A percentile compares a stretch with the other conserved stretches of the same genome.
Conservation (phyloP, 2,329 filamentous ascomycete genomes). For the Lizonia empirigonia region DNA sequence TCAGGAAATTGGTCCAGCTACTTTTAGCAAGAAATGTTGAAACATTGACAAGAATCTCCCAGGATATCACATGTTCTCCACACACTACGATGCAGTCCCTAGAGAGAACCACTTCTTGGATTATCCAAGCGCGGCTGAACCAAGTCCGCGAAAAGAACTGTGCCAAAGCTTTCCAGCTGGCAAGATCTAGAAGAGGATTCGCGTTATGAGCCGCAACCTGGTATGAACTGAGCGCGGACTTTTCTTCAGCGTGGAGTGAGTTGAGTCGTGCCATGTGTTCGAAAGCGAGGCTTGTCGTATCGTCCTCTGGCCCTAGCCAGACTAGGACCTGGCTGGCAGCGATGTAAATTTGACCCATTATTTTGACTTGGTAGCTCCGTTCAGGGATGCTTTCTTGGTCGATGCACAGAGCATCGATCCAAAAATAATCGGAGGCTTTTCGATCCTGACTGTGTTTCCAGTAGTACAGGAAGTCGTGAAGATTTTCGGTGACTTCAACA, state of each 20-base stretch:
- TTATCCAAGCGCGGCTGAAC: constrained; percentile 22
- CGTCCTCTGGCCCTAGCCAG: constrained; percentile 22
- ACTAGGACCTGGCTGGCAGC: constrained; percentile 12
- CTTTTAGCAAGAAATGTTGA: constrained; percentile 17
- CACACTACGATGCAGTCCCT: constrained; percentile 13
- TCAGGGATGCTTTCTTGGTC: constrained; percentile 16
- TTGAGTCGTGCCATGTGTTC: constrained; percentile 6
- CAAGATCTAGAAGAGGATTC: neutral
- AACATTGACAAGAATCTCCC: constrained; percentile 7
- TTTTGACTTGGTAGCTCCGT: constrained; percentile 14
- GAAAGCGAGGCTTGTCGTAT: constrained; percentile 13
- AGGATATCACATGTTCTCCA: constrained; percentile 13
- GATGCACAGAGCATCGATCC: constrained; percentile 26
- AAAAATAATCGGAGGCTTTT: constrained; percentile 1
- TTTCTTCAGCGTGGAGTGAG: neutral
- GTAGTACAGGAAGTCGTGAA: constrained; percentile 21
- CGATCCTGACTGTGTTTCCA: neutral
- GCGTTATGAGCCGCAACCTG: neutral
- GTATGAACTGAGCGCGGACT: constrained; percentile 1
- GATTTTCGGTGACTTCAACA: constrained; percentile 15
- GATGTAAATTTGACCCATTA: constrained; percentile 21
- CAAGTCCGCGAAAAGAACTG: constrained; percentile 16
- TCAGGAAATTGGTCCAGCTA: constrained; percentile 16
- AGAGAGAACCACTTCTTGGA: constrained; percentile 23
- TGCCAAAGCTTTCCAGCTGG: constrained; percentile 16